Conservation (phyloP, 805 yeast genomes). For the Candida xyloterini region DNA sequence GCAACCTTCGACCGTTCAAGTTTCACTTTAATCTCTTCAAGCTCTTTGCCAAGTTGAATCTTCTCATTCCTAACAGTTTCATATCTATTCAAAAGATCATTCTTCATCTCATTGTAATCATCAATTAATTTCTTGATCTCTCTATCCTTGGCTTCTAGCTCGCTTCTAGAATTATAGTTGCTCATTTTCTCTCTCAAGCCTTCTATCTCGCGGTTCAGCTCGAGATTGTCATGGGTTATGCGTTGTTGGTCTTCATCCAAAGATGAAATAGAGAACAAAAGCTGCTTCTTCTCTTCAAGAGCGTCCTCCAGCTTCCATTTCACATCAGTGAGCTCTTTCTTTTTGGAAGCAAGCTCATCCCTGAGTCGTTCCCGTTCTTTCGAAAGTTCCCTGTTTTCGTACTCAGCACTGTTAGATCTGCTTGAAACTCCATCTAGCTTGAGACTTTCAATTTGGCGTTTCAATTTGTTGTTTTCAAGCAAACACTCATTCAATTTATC, state of each 20-base stretch:
- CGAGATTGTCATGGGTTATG: constrained; percentile 18
- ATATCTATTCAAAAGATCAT: constrained; percentile 30
- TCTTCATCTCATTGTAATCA: constrained; percentile 34
- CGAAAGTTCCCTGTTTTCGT: constrained; percentile 15
- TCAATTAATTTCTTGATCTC: constrained; percentile 21
- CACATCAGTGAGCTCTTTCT: constrained; percentile 15
- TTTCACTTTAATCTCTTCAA: constrained; percentile 25
- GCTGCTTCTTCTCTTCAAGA: constrained; percentile 15
- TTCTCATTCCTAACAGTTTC: constrained; percentile 27
- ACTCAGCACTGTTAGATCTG: constrained; percentile 6
- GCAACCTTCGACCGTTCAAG: constrained; percentile 21
- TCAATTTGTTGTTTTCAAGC: constrained; percentile 38
- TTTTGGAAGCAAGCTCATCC: constrained; percentile 13
- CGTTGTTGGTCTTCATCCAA: constrained; percentile 23
- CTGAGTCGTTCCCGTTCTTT: constrained; percentile 13
- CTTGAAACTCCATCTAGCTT: constrained; percentile 1
- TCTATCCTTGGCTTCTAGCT: constrained; percentile 16
- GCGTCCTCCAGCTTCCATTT: constrained; percentile 17
- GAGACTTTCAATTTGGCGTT: constrained; percentile 32
- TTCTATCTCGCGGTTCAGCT: constrained; percentile 22
- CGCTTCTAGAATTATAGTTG: constrained; percentile 3
- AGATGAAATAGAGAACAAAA: constrained; percentile 16
- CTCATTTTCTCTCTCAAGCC: constrained; percentile 12
- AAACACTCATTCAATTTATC: constrained; percentile 36
- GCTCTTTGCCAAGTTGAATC: constrained; percentile 25